A percentile compares a stretch with the other conserved stretches of the same genome.
Evolutionary conservation across 306 rosid genomes (phyloP).

Genomic region (Astragalus glycyphyllos): DNA sequence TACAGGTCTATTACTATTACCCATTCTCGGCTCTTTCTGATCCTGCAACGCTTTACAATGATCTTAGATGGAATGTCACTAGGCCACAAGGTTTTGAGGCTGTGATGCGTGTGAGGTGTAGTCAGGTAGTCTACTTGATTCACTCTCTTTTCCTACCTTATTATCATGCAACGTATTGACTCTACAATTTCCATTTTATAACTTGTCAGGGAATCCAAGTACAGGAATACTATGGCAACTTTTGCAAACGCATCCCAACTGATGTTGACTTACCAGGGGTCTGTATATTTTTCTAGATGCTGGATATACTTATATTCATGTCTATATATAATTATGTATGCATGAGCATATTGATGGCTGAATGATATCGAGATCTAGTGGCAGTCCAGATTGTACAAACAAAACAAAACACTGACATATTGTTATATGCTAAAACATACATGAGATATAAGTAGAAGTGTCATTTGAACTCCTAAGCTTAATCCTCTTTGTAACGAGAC

Average conservation of each 20-base stretch:
- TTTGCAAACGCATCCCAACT: slow-evolving; percentile 93
- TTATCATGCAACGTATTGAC: slow-evolving; percentile 18
- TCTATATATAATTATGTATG: slow-evolving; percentile 7
- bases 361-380: slow-evolving; percentile 33
- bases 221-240: slow-evolving; percentile 90
- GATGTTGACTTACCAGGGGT: slow-evolving; percentile 98
- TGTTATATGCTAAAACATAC: not conserved
- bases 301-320: slow-evolving; percentile 22
- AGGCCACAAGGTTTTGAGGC: slow-evolving; percentile 99
- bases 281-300: slow-evolving; percentile 52
- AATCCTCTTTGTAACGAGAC: slow-evolving; percentile 16
- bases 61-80: slow-evolving; percentile 96
- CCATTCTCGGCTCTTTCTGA: slow-evolving; percentile 97
- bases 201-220: slow-evolving; percentile 90
- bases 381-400: slow-evolving; percentile 7
- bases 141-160: slow-evolving; percentile 31
- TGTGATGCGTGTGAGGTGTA: slow-evolving; percentile 98
- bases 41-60: slow-evolving; percentile 94
- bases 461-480: slow-evolving; percentile 22
- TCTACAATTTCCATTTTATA: slow-evolving; percentile 31
- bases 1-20: slow-evolving; percentile 89
- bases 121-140: slow-evolving; percentile 71
- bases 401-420: not conserved
- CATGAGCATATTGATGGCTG: slow-evolving; percentile 29
- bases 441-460: slow-evolving; percentile 14